Evolutionary conservation across 371 early-diverging fungal species (phyloP).

Genomic region (Zancudomyces culisetae): DNA sequence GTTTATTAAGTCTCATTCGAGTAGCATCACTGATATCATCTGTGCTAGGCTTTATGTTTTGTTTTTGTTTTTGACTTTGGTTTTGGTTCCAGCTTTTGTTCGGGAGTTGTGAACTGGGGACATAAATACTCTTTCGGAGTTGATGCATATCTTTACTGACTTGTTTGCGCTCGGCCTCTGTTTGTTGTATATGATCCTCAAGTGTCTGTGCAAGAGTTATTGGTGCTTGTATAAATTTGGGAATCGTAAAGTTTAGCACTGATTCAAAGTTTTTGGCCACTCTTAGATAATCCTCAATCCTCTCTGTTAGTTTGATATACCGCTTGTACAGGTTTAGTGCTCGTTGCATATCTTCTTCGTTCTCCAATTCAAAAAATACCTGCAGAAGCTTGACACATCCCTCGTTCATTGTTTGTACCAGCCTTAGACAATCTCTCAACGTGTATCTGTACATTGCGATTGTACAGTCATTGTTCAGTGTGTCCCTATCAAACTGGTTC

Average conservation of each 20-base stretch:
- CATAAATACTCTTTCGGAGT: conserved; percentile 6
- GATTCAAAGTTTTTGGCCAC: conserved; percentile 47
- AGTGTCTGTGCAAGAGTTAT: conserved; percentile 62
- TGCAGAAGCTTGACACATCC: conserved; percentile 70
- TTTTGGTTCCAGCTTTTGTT: neutral
- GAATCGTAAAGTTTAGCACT: conserved; percentile 56
- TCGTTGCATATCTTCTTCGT: conserved; percentile 51
- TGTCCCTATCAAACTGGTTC: conserved; percentile 50
- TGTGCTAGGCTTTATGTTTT: neutral
- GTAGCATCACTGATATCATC: neutral
- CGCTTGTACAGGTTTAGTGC: conserved; percentile 72
- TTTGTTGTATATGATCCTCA: conserved; percentile 59
- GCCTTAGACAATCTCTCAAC: conserved; percentile 60
- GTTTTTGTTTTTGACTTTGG: neutral
- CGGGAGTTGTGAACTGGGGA: neutral
- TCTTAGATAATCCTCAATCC: conserved; percentile 55
- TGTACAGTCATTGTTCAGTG: conserved; percentile 71
- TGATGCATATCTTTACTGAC: conserved; percentile 13
- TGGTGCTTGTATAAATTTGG: conserved; percentile 72
- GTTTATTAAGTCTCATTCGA: neutral
- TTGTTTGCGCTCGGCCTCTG: conserved; percentile 10
- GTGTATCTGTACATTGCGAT: conserved; percentile 65
- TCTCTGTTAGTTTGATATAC: conserved; percentile 69
- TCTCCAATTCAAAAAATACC: conserved; percentile 68
- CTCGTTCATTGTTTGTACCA: conserved; percentile 80